These are phyloP conservation scores for Tulasnella calospora DNA, from an alignment of 768 basidiomycete species.

Conservation along the genomic window DNA sequence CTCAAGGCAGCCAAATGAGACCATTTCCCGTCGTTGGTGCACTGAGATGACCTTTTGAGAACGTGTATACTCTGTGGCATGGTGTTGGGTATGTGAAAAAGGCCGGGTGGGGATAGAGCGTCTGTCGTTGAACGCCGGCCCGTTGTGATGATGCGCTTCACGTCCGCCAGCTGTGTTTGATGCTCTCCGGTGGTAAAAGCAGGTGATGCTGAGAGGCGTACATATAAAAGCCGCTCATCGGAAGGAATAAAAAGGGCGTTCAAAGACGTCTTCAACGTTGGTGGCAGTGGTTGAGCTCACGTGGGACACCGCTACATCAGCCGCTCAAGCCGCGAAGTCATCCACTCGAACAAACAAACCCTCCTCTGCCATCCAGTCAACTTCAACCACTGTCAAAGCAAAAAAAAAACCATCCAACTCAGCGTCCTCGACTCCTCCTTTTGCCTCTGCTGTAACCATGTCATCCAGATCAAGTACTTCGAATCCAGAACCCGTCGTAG, in stretches of 20 bases:
- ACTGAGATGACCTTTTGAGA: too few relatives aligned
- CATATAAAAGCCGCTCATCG: not conserved
- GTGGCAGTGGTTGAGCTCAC: not conserved
- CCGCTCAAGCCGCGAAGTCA: conserved; percentile 1
- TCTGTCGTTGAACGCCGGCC: not conserved
- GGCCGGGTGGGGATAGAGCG: conserved; percentile 9
- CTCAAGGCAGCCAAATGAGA: not conserved
- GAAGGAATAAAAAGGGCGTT: not conserved
- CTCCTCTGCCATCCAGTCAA: not conserved
- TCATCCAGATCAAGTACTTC: not conserved
- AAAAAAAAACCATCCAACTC: not conserved
- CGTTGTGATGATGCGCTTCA: not conserved
- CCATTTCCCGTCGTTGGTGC: not conserved
- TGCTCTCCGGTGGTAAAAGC: not conserved
- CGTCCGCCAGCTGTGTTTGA: not conserved
- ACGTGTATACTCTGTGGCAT: not conserved
- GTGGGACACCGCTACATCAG: not conserved
- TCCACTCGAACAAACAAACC: conserved; percentile 5
- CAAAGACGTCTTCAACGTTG: not conserved
- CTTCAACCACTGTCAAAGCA: not conserved
- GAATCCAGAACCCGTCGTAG: not conserved
- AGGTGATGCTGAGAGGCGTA: not conserved
- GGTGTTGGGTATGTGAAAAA: not conserved
- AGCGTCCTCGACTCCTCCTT: not conserved
- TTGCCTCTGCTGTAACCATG: not conserved